Conservation (phyloP, 2,329 filamentous ascomycete genomes). For the Pseudopithomyces chartarum region DNA sequence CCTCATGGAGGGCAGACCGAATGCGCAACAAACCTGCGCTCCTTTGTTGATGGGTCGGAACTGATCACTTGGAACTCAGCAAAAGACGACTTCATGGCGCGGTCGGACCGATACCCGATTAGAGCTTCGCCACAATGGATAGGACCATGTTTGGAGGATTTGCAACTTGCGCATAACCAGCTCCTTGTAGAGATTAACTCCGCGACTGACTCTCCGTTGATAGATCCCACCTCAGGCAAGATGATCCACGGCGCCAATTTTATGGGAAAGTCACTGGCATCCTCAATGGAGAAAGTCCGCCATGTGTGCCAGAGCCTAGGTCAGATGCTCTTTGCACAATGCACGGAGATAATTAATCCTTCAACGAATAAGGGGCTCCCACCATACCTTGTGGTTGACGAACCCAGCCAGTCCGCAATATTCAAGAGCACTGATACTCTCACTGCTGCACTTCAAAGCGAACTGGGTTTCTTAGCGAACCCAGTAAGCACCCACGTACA, state of each 20-base stretch:
- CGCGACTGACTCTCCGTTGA: constrained; percentile 69
- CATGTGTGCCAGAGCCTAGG: constrained; percentile 60
- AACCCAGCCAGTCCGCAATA: constrained; percentile 62
- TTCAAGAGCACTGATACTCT: constrained; percentile 71
- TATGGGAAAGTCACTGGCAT: constrained; percentile 66
- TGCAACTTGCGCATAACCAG: constrained; percentile 62
- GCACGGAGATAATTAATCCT: constrained; percentile 66
- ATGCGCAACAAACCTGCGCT: constrained; percentile 25
- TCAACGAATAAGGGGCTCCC: constrained; percentile 65
- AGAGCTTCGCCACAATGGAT: constrained; percentile 72
- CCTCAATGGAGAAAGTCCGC: constrained; percentile 67
- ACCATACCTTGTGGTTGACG: constrained; percentile 65
- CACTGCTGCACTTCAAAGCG: constrained; percentile 67
- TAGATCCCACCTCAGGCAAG: constrained; percentile 50
- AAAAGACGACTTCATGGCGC: constrained; percentile 11
- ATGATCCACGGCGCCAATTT: constrained; percentile 71
- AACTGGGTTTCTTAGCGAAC: constrained; percentile 65
- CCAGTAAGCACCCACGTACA: constrained; percentile 68
- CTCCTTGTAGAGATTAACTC: constrained; percentile 67
- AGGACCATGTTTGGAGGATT: constrained; percentile 68
- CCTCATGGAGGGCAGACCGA: constrained; percentile 64
- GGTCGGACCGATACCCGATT: constrained; percentile 68
- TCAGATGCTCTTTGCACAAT: constrained; percentile 68
- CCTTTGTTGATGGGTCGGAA: constrained; percentile 28
- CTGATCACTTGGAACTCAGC: constrained; percentile 17